A percentile compares a stretch with the other conserved stretches of the same genome.
These are phyloP conservation scores for Protomyces gravidus DNA, from an alignment of 1,139 yeast genomes.

Conservation along the genomic window DNA sequence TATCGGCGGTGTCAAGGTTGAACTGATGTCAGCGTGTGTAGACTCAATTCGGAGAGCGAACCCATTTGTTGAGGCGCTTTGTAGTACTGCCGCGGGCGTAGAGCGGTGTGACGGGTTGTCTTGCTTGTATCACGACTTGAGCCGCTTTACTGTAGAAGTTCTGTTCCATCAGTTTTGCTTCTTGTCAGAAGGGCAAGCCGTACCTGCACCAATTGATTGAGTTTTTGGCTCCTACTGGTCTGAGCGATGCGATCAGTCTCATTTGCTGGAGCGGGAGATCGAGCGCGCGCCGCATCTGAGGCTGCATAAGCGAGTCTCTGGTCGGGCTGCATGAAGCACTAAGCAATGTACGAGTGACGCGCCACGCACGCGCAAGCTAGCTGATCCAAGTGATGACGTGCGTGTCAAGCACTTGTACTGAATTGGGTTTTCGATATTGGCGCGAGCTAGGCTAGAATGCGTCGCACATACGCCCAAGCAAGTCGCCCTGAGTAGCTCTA, in stretches of 20 bases:
- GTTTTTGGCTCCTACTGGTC: conserved; percentile 36
- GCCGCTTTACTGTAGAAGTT: conserved; percentile 70
- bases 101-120: conserved; percentile 37
- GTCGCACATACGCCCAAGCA: no score
- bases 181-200: no score
- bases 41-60: not conserved
- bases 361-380: no score
- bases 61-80: conserved; percentile 23
- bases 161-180: conserved; percentile 38
- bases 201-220: conserved; percentile 44
- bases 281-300: not conserved
- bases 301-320: not conserved
- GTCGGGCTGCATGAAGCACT: not conserved
- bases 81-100: conserved; percentile 7
- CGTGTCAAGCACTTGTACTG: no score
- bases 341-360: no score
- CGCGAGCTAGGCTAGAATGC: no score
- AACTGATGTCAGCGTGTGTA: conserved; percentile 44
- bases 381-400: no score
- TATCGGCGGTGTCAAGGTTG: conserved; percentile 55
- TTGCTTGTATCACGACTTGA: conserved; percentile 52
- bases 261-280: not conserved
- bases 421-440: no score
- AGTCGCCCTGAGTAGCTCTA: no score
- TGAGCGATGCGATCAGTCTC: not conserved